phyloP scores from a whole-genome alignment of 345 rosid species.

The Chamaenerion angustifolium region DNA sequence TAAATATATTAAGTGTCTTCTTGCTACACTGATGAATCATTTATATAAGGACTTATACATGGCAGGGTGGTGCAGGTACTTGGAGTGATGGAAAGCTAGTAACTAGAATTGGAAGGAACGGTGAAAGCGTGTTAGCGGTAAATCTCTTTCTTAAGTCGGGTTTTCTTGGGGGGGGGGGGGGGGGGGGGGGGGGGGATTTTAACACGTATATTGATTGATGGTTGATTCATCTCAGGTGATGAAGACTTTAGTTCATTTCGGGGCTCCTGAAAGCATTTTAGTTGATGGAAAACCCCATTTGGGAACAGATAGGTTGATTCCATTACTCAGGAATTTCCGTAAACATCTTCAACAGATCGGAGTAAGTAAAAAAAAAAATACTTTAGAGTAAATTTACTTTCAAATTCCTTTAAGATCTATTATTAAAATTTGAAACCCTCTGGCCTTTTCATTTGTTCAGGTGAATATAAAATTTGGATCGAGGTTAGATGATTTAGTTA shows the following conservation, averaged over 20 bases:
- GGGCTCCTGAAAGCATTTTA: slow-evolving; percentile 70
- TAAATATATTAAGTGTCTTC: not conserved
- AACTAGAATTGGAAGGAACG: slow-evolving; percentile 91
- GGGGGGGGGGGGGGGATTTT: too few relatives aligned
- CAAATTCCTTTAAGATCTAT: slow-evolving; percentile 5
- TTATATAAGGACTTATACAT: slow-evolving; percentile 52
- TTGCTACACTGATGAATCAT: not conserved
- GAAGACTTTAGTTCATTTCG: slow-evolving; percentile 87
- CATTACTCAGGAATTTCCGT: slow-evolving; percentile 69
- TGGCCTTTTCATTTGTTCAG: slow-evolving; percentile 16
- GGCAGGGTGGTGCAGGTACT: slow-evolving; percentile 99
- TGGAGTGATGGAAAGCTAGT: slow-evolving; percentile 99
- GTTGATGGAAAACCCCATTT: slow-evolving; percentile 93
- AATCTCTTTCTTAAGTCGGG: slow-evolving; percentile 8
- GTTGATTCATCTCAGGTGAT: slow-evolving; percentile 37
- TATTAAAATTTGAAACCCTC: not conserved
- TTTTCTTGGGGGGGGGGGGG: too few relatives aligned
- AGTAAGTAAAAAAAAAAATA: slow-evolving; percentile 29
- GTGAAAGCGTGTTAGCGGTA: slow-evolving; percentile 72
- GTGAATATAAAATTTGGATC: slow-evolving; percentile 70
- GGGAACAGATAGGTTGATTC: slow-evolving; percentile 85
- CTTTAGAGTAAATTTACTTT: not conserved
- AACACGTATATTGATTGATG: not conserved
- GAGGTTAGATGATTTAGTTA: slow-evolving; percentile 68
- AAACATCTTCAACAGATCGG: slow-evolving; percentile 61